Evolutionary conservation across 371 early-diverging fungal genomes (phyloP), one percentile per base, ranked within the genome.

Genomic region (Entomophthora muscae): DNA sequence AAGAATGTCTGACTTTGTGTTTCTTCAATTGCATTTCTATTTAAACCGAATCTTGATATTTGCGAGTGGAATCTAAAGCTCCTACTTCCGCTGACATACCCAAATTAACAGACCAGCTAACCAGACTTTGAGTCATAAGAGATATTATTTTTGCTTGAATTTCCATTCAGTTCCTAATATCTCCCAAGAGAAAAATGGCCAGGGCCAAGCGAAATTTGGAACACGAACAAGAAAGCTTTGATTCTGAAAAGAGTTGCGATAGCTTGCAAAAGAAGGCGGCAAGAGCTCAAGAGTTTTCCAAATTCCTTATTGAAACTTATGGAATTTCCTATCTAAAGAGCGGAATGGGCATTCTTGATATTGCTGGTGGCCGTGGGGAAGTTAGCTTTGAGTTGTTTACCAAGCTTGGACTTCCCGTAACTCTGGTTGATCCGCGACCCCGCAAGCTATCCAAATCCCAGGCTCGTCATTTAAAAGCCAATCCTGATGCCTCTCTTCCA

Each of bases 341-440:
- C 12, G 72, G 67, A 56, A 33, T 63, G 0, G 72, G 68, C 7
- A 75, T 78, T 0, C 65, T 82, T 32, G 82, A 82, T 54, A 70
- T 82, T 28, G 82, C 80, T 0, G 82, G 79, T n/a, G 82, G 82
- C 10, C 73, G 78, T 64, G 82, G 80, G 1, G 80, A 82, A 33
- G 61, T 82, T 2, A 69, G 76, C 1, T 75, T 78, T 75, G 76
- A 79, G 30, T 64, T 79, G 24, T 69, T 67, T 27, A 72, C 72
- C 5, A 69, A 76, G 7, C 75, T 74, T 32, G 79, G 73, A 1
- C 71, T 79, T n/a, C 72, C 70, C 3, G 69, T 75, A 1, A 72
- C 72, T 0, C 73, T 76, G 1, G 67, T 82, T 2, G 82, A 82
- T n/a, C 82, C 82, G 0, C 67, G 76, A 2, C 62, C 66, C n/a